Evolutionary conservation across 768 basidiomycete genomes (phyloP).

Genomic region (Calocybe cyanea): DNA sequence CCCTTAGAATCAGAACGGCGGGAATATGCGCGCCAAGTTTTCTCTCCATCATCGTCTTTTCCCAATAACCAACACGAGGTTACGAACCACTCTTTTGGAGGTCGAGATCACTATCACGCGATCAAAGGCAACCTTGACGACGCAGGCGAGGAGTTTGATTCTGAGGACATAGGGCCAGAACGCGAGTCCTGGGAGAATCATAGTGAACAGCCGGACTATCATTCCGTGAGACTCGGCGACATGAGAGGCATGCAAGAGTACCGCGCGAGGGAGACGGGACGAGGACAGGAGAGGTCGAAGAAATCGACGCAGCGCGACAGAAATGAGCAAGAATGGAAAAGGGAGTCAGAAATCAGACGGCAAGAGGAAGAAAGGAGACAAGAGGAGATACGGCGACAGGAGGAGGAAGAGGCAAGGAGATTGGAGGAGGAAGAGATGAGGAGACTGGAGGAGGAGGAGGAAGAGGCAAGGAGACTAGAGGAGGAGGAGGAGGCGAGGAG

Average conservation of each 20-base stretch:
- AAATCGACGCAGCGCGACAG: neutral
- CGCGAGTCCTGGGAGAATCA: neutral
- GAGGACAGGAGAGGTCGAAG: neutral
- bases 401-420: slow-evolving; percentile 21
- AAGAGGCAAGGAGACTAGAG: slow-evolving; percentile 14
- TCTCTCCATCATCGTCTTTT: slow-evolving; percentile 17
- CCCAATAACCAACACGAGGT: slow-evolving; percentile 15
- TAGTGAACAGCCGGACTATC: neutral
- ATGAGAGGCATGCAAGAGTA: no score
- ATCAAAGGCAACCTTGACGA: slow-evolving; percentile 17
- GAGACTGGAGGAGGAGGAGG: slow-evolving; percentile 19
- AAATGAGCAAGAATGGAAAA: neutral
- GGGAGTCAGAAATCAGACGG: slow-evolving; percentile 1
- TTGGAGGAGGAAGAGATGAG: slow-evolving; percentile 18
- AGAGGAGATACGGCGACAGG: slow-evolving; percentile 18
- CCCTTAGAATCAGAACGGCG: slow-evolving; percentile 15
- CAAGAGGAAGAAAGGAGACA: slow-evolving; percentile 14
- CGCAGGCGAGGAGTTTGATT: slow-evolving; percentile 17
- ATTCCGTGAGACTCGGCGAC: neutral
- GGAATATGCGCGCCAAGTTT: slow-evolving; percentile 3
- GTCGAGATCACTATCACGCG: slow-evolving; percentile 13
- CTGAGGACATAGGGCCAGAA: slow-evolving; percentile 6
- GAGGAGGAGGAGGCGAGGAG: slow-evolving; percentile 17
- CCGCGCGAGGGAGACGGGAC: slow-evolving; percentile 5
- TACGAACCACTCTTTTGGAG: slow-evolving; percentile 17